These are phyloP conservation scores for Naganishia antarctica DNA, from an alignment of 768 basidiomycete species.

Conservation along the genomic window DNA sequence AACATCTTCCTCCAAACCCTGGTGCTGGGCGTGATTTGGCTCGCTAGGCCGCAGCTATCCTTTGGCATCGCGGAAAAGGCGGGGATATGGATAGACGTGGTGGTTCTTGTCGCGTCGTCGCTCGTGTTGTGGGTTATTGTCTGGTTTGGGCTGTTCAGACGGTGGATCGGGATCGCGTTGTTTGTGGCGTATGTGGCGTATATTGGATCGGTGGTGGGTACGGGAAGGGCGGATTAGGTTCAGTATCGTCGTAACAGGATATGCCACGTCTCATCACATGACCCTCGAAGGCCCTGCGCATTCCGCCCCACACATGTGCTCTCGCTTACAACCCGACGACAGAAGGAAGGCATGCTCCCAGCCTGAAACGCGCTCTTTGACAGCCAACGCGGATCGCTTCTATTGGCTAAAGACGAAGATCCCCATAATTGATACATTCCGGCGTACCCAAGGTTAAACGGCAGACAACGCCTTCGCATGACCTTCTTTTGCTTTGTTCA, in stretches of 20 bases:
- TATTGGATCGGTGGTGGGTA: conserved; percentile 7
- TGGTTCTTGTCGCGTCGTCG: conserved; percentile 13
- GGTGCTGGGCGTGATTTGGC: conserved; percentile 31
- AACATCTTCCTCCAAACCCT: conserved; percentile 36
- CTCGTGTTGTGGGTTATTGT: conserved; percentile 20
- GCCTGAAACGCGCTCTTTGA: no score
- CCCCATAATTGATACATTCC: no score
- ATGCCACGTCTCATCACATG: no score
- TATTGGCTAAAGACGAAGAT: no score
- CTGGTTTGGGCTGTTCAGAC: conserved; percentile 20
- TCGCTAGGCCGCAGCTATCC: neutral
- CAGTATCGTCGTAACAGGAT: neutral
- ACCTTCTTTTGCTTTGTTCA: no score
- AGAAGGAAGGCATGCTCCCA: no score
- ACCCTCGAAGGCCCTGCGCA: no score
- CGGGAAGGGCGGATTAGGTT: neutral
- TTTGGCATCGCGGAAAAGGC: neutral
- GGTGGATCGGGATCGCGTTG: conserved; percentile 24
- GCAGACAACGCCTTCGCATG: no score
- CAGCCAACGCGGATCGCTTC: no score
- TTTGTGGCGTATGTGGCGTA: conserved; percentile 21
- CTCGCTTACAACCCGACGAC: no score
- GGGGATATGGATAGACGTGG: conserved; percentile 23
- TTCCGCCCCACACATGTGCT: no score
- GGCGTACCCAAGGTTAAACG: no score